These are phyloP conservation scores for Boletus sp. DNA, from an alignment of 1,284 basidiomycete genomes.

Conservation along the genomic window DNA sequence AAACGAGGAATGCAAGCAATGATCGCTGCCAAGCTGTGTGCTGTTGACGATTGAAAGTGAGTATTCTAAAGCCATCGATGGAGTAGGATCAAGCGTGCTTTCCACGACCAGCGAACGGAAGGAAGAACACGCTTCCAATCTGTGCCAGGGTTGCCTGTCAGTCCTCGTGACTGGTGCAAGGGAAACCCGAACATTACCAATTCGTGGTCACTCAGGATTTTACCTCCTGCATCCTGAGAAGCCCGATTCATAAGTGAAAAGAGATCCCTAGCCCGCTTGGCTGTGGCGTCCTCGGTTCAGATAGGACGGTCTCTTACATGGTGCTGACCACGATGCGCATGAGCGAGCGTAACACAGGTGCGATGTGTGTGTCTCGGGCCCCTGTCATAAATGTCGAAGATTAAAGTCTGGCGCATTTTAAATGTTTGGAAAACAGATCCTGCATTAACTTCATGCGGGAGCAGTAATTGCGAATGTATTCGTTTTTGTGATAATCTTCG, in stretches of 20 bases:
- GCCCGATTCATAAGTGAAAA: conserved; percentile 50
- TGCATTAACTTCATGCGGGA: no score
- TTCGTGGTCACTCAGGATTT: conserved; percentile 45
- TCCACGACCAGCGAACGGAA: conserved; percentile 59
- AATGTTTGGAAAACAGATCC: no score
- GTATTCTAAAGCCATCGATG: neutral
- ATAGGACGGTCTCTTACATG: conserved; percentile 35
- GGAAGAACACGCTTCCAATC: conserved; percentile 56
- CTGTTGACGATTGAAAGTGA: conserved; percentile 33
- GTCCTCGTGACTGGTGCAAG: neutral
- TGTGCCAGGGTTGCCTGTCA: conserved; percentile 18
- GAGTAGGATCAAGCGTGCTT: conserved; percentile 7
- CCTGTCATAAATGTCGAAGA: no score
- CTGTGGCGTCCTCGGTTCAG: conserved; percentile 15
- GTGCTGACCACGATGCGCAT: conserved; percentile 42
- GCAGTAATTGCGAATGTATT: no score
- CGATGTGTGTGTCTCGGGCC: no score
- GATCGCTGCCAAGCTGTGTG: conserved; percentile 45
- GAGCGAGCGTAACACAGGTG: no score
- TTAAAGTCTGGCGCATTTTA: no score
- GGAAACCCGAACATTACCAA: conserved; percentile 22
- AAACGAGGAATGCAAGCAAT: conserved; percentile 43
- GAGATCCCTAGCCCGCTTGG: conserved; percentile 33
- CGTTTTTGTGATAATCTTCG: no score
- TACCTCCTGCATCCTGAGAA: conserved; percentile 44